Conservation (phyloP, 2,329 filamentous ascomycete species). For the Aureobasidium namibiae region DNA sequence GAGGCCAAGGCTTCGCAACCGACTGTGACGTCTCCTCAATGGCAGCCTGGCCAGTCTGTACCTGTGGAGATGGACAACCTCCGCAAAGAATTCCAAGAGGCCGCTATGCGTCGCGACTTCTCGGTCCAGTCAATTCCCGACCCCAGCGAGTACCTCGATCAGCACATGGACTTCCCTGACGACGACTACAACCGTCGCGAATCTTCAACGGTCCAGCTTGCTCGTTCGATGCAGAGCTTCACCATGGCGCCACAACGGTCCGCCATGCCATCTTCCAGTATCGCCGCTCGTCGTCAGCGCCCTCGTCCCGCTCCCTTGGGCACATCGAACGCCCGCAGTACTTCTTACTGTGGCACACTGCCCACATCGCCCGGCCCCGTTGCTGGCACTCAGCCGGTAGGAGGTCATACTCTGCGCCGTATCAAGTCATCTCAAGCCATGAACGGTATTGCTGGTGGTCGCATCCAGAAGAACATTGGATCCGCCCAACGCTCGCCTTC, state of each 20-base stretch:
- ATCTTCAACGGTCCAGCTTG: conserved; percentile 24
- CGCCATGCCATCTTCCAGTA: conserved; percentile 26
- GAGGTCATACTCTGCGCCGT: conserved; percentile 35
- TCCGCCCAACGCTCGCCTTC: conserved; percentile 42
- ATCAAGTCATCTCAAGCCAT: conserved; percentile 42
- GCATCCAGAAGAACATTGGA: conserved; percentile 38
- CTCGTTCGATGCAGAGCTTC: conserved; percentile 29
- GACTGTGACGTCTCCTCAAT: conserved; percentile 20
- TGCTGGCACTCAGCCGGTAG: conserved; percentile 35
- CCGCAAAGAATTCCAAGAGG: conserved; percentile 27
- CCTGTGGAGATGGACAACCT: conserved; percentile 27
- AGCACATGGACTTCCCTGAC: conserved; percentile 25
- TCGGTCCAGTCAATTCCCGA: conserved; percentile 13
- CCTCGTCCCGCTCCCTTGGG: conserved; percentile 32
- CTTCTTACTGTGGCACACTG: conserved; percentile 34
- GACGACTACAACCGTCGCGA: conserved; percentile 24
- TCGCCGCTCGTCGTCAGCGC: conserved; percentile 34
- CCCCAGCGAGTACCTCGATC: conserved; percentile 17
- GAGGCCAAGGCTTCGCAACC: conserved; percentile 7
- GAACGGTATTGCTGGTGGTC: conserved; percentile 32
- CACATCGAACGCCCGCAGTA: conserved; percentile 32
- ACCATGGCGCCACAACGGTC: conserved; percentile 25
- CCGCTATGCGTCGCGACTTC: conserved; percentile 15
- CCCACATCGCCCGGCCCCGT: conserved; percentile 29
- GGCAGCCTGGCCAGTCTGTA: conserved; percentile 29